Evolutionary conservation across 495 filamentous ascomycete genomes (phyloP), one percentile per base, ranked within the genome.

Genomic region (Annulohypoxylon moriforme): DNA sequence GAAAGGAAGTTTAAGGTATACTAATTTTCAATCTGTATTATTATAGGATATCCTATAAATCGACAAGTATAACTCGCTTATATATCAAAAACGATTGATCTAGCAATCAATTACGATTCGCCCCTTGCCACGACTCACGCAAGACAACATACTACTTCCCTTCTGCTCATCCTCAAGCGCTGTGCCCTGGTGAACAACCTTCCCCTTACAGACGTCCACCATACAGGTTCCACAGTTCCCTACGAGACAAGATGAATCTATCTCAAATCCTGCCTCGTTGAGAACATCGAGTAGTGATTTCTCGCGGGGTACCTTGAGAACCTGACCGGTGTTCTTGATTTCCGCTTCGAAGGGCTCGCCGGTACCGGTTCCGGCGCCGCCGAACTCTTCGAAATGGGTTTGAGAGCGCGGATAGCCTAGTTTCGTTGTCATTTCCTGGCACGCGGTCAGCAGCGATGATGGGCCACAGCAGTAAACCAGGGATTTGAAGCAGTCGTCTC

Each of bases 221-320:
- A 74, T 75, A 69, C 82, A 85, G 11, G 80, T 79, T 20, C 83
- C 83, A 62, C 83, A 85, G 66, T 84, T 85, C 0, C 83, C 83
- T n/a, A 75, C 76, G 40, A 84, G 81, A 58, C 83, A 85, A 13
- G 80, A 81, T 0, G 75, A 79, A 34, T 81, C 81, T 20, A 84
- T 71, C 11, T 80, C 80, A 55, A 84, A 76, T 0, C 83, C 83
- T 4, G 77, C 79, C 8, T 79, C 82, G 33, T 79, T 80, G 49
- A 85, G 64, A 6, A 78, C 71, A 25, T 83, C 76, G 42, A 85
- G 57, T 34, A 85, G 69, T 9, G 79, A 81, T 64, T 84, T 72
- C 27, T 81, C 76, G 0, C 16, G 68, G 3, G 73, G 77, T 0
- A 85, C 79, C 40, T 80, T 60, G 13, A 84, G 47, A 29, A 74